Base-by-base conservation (phyloP, 179 eudicot genomes). In the Camellia oleifera region DNA sequence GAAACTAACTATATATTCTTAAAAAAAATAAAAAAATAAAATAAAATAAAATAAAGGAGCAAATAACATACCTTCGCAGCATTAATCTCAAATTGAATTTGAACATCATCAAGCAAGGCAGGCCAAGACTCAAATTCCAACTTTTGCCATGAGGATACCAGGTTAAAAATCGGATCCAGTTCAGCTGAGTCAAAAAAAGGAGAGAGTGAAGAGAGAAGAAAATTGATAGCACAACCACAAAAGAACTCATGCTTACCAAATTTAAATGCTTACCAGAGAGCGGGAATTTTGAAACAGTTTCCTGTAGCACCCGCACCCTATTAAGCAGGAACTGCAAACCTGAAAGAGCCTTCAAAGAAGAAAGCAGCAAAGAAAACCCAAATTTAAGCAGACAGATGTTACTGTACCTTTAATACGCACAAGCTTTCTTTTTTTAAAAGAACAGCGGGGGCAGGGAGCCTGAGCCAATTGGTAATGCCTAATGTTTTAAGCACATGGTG, bases 91-190 rank as follows among this genome's bases (percentile, higher is more conserved):
- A 90, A 89, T 71, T 93, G 98, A 57, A 71, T 77, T 79, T 84
- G 85, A 81, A 91, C 95, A 78, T 93, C 99, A 81, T 92, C 89
- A 42, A 97, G 94, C 89, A 92, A 84, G 61, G 90, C 84, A 81
- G 89, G 89, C 98, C 99, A 94, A 77, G 89, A 84, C 54, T 89
- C 94, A 61, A 88, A 88, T 87, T 97, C 99, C 95, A 93, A 87
- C 86, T 81, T 91, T 78, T 93, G 92, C 89, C 95, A 94, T 8
- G 91, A 84, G 64, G 91, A 89, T 48, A 90, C 91, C 78, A 93
- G 86, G 79, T 78, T 80, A 69, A 83, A 78, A 74, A 97, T 88
- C 66, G 91, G 91, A 11, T 89, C 90, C 52, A 92, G 80, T 81
- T 89, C 88, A 84, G 83, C 98, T 95, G n/a, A 56, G 72, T 48